Conservation (phyloP, 169 alveolate genomes). For the Eimeria necatrix region DNA sequence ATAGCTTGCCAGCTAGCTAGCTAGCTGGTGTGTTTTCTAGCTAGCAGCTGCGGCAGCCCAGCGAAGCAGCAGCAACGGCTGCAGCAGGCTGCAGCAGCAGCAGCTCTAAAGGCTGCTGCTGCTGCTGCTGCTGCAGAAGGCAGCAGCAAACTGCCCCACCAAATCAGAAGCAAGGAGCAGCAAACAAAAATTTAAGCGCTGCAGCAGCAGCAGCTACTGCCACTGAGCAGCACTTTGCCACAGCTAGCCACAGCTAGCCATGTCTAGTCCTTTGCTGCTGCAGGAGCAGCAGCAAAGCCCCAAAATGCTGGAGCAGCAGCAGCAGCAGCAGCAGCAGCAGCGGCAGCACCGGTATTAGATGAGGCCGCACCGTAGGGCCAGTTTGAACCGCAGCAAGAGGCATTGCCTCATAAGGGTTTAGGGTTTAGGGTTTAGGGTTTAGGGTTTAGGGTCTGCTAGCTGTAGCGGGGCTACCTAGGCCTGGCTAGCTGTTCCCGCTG, state of each 20-base stretch:
- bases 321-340: neutral
- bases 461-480: too few relatives aligned
- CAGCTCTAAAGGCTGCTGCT: neutral
- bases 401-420: neutral
- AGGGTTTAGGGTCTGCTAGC: constrained; percentile 32
- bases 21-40: neutral
- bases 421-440: constrained; percentile 53
- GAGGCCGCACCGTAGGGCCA: neutral
- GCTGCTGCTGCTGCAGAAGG: constrained; percentile 33
- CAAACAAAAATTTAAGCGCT: neutral
- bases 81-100: constrained; percentile 60
- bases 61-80: neutral
- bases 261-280: too few relatives aligned
- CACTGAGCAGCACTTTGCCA: constrained; percentile 2
- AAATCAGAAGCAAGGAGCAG: too few relatives aligned
- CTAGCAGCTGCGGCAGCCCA: neutral
- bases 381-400: neutral
- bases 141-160: neutral
- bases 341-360: neutral
- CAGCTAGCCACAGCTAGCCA: too few relatives aligned
- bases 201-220: constrained; percentile 51
- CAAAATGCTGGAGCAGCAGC: neutral
- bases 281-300: constrained; percentile 48
- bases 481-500: too few relatives aligned
- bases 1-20: neutral